A percentile compares a stretch with the other conserved stretches of the same genome.
These are phyloP conservation scores for Leccinum pseudoinsigne DNA, from an alignment of 1,284 basidiomycete species.

Conservation along the genomic window DNA sequence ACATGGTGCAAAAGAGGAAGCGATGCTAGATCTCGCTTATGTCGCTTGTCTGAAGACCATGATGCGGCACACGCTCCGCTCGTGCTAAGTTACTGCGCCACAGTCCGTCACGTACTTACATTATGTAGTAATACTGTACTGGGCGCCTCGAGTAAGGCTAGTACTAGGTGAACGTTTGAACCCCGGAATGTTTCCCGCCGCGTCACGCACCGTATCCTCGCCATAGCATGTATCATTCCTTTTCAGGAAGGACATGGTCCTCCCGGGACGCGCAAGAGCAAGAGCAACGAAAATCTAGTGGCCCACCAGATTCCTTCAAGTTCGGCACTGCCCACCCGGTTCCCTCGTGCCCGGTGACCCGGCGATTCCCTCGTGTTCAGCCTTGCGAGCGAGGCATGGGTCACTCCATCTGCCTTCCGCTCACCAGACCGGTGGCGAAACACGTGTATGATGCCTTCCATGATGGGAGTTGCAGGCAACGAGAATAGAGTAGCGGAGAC, in stretches of 20 bases:
- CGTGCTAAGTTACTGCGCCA: conserved; percentile 8
- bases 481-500: conserved; percentile 31
- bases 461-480: conserved; percentile 32
- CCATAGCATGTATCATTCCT: conserved; percentile 21
- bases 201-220: conserved; percentile 24
- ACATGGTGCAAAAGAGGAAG: too few relatives aligned
- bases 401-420: conserved; percentile 72
- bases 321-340: too few relatives aligned
- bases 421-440: conserved; percentile 90
- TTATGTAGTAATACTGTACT: too few relatives aligned
- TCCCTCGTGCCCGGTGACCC: too few relatives aligned
- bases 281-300: too few relatives aligned
- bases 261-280: conserved; percentile 5
- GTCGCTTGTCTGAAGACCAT: too few relatives aligned
- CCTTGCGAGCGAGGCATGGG: conserved; percentile 52
- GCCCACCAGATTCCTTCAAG: too few relatives aligned
- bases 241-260: conserved; percentile 17
- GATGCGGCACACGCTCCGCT: too few relatives aligned
- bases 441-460: conserved; percentile 72
- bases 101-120: too few relatives aligned
- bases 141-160: too few relatives aligned
- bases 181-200: neutral
- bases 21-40: too few relatives aligned
- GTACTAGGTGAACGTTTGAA: too few relatives aligned
- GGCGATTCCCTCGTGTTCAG: conserved; percentile 48